phyloP scores from a whole-genome alignment of 140 eudicot genomes.

The Flaveria floridana region DNA sequence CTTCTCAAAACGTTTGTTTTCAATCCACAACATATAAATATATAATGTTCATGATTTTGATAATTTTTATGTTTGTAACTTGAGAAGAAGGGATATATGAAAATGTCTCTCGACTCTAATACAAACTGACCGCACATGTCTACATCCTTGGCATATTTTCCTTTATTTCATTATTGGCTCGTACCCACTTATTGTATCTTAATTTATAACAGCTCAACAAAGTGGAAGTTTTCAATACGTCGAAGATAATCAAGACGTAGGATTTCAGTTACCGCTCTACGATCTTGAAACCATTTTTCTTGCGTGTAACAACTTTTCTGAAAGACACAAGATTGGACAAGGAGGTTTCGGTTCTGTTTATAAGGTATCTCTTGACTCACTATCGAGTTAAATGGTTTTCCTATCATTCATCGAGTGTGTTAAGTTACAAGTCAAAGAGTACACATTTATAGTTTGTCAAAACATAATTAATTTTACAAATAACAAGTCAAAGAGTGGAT shows the following conservation, averaged over 20 bases:
- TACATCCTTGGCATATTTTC: too few species aligned
- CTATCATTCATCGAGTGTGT: too few species aligned
- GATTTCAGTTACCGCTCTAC: conserved; percentile 37
- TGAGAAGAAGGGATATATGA: too few species aligned
- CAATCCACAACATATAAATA: too few species aligned
- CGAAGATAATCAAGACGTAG: conserved; percentile 41
- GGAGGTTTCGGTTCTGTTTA: conserved; percentile 82
- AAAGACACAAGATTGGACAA: conserved; percentile 55
- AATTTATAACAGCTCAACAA: conserved; percentile 24
- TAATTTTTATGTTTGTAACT: too few species aligned
- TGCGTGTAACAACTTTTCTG: conserved; percentile 53
- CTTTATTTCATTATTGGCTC: neutral
- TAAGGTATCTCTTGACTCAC: conserved; percentile 39
- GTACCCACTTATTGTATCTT: neutral
- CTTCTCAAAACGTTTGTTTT: too few species aligned
- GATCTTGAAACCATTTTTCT: conserved; percentile 41
- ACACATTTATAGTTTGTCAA: too few species aligned
- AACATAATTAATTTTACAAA: too few species aligned
- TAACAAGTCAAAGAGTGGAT: neutral
- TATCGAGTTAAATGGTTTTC: neutral
- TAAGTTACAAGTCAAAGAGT: too few species aligned
- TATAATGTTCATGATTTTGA: too few species aligned
- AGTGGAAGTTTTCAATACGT: conserved; percentile 30
- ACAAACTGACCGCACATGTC: neutral
- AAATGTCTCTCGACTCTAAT: too few species aligned